These are phyloP conservation scores for Penicillium macrosclerotiorum DNA, from an alignment of 495 filamentous ascomycete species.

Conservation along the genomic window DNA sequence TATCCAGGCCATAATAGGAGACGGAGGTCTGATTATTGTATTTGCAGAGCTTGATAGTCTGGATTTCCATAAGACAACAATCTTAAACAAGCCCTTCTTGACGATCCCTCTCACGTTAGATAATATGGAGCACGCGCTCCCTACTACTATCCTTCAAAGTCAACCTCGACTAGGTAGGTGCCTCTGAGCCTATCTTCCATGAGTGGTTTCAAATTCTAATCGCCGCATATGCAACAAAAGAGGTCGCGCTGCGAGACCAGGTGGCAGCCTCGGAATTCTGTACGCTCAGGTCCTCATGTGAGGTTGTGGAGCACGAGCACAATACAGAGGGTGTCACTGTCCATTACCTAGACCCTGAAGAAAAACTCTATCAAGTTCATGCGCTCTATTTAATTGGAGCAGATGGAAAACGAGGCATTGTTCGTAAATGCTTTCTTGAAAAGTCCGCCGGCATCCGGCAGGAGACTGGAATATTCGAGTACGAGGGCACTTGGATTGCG, in stretches of 20 bases:
- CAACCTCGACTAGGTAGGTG: slow-evolving; percentile 13
- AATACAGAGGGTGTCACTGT: slow-evolving; percentile 22
- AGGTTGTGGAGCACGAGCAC: slow-evolving; percentile 22
- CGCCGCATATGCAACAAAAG: background rate
- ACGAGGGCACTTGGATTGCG: slow-evolving; percentile 45
- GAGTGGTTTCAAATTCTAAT: background rate
- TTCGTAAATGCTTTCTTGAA: slow-evolving; percentile 44
- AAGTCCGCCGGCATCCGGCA: slow-evolving; percentile 25
- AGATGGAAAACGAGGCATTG: slow-evolving; percentile 45
- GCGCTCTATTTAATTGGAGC: slow-evolving; percentile 39
- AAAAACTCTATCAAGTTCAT: slow-evolving; percentile 14
- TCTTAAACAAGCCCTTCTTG: slow-evolving; percentile 11
- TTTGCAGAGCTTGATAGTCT: slow-evolving; percentile 10
- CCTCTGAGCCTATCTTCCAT: background rate
- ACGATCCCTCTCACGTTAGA: slow-evolving; percentile 9
- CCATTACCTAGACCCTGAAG: slow-evolving; percentile 24
- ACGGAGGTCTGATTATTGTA: background rate
- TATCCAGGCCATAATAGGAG: background rate
- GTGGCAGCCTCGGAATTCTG: slow-evolving; percentile 16
- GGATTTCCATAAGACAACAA: slow-evolving; percentile 9
- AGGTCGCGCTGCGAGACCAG: slow-evolving; percentile 1
- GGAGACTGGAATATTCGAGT: slow-evolving; percentile 15
- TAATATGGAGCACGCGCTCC: slow-evolving; percentile 16
- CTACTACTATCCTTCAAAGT: slow-evolving; percentile 18
- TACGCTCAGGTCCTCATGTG: slow-evolving; percentile 26